Evolutionary conservation across 2,329 filamentous ascomycete species (phyloP), one percentile per base, ranked within the genome.

Genomic region (Sporothrix curviconia): DNA sequence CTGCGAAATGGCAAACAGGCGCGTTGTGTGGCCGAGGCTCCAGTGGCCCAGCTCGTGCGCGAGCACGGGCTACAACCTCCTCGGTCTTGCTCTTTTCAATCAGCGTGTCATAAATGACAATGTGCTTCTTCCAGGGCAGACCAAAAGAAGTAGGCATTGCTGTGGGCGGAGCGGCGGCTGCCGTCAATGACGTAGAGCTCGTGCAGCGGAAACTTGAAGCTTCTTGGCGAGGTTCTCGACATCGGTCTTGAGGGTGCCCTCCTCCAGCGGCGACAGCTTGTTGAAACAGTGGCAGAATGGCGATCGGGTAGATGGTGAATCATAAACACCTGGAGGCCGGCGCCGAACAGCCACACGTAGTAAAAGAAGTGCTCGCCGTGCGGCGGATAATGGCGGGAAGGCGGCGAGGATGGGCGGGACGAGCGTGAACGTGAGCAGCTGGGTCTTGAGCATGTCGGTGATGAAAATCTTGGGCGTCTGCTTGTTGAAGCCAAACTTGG

Each of bases 71-170:
- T 59, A 96, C 90, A 40, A 99, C 92, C 73, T 99, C 94, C 68
- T 94, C 82, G 4, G 89, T 85, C 61, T 92, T 84, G 71, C 88
- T 94, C 82, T 97, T 96, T 74, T 96, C 92, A 62, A 99, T 91
- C 62, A 99, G 76, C 5, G 95, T 99, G 70, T 99, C 94, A 71
- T 96, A 99, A 69, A 99, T 95, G 68, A 99, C 94, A 77, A 99
- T 99, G 78, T 97, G 95, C 82, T 97, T 97, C 82, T 96, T 96
- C 92, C 92, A 99, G 42, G 94, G 94, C 57, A 99, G 82, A 60
- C 94, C 94, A 66, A 95, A 96, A 77, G n/a, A 99, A 99, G 74
- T 95, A 95, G 19, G 90, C 64, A 68, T 95, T 95, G 75, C 87
- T 91, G 75, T 95, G 90, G 24, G 89, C 87, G 69, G 86, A 90